Evolutionary conservation across 805 yeast species (phyloP), one percentile per base, ranked within the genome.

Genomic region (Metschnikowia vanudenii): DNA sequence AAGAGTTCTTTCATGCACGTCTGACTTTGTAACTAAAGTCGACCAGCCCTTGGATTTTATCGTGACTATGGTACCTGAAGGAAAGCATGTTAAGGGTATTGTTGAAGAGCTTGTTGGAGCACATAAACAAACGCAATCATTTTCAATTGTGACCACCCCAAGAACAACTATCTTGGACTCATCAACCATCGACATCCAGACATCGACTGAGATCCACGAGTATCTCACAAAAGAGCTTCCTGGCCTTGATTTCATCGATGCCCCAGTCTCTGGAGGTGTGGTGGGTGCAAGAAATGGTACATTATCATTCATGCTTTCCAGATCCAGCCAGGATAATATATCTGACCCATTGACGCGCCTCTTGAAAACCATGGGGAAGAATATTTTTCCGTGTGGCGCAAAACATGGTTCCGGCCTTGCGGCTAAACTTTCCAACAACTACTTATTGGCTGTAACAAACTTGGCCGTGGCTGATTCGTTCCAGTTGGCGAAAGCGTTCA

Each of bases 191-290:
- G 82, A 78, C 48, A 71, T 78, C 43, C 67, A 70, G 31, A 74
- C 80, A 7, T 76, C 81, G 6, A 58, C 59, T 11, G 68, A 64
- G 31, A 61, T 73, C 31, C 74, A 75, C 41, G 52, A 65, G 6
- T 53, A 52, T 36, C 71, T 76, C 43, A 63, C 60, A 29, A 33
- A 46, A 18, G 54, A 63, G 40, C 56, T 70, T 35, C 68, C 73
- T 1, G 45, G 53, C 22, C 69, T 67, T 45, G 76, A 73, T 47
- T 78, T 76, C 52, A 71, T 78, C 33, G 82, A 78, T 54, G 72
- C 82, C 9, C 82, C 82, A 0, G 82, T 78, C 1, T 74, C 80
- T 9, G 82, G 82, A 3, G 82, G 82, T 13, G 77, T 73, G 1
- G 73, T 72, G 0, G 82, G 82, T 1, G 82, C 82, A 6, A 57